These are phyloP conservation scores for Suhomyces sp. DNA, from an alignment of 805 yeast species.

Conservation along the genomic window DNA sequence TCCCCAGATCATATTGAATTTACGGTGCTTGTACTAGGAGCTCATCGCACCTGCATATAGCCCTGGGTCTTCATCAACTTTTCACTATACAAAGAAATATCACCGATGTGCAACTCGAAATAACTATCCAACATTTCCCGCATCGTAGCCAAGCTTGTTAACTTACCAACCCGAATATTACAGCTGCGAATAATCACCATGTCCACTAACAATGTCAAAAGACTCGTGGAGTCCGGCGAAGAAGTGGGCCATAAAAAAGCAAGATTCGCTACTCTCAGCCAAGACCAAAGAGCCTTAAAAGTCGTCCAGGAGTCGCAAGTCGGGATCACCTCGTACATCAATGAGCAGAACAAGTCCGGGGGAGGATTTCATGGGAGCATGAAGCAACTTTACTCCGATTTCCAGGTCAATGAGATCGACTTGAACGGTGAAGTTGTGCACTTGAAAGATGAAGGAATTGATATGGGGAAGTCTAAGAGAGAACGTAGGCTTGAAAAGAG, in stretches of 20 bases:
- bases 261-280: slow-evolving; percentile 9
- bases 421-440: slow-evolving; percentile 67
- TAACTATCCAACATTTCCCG: slow-evolving; percentile 1
- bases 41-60: slow-evolving; percentile 3
- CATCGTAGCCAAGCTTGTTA: neutral
- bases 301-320: slow-evolving; percentile 76
- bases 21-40: neutral
- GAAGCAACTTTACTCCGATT: slow-evolving; percentile 90
- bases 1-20: no score
- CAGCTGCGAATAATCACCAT: neutral
- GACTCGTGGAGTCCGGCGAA: slow-evolving; percentile 7
- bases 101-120: slow-evolving; percentile 1
- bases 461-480: slow-evolving; percentile 43
- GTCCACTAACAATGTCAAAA: slow-evolving; percentile 4
- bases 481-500: slow-evolving; percentile 46
- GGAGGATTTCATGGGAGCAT: slow-evolving; percentile 73
- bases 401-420: slow-evolving; percentile 86
- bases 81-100: neutral
- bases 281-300: slow-evolving; percentile 16
- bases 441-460: slow-evolving; percentile 70
- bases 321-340: slow-evolving; percentile 76
- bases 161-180: neutral
- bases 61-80: neutral
- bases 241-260: slow-evolving; percentile 11
- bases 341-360: slow-evolving; percentile 35